Conservation (phyloP, 306 rosid species). For the Citrullus amarus region DNA sequence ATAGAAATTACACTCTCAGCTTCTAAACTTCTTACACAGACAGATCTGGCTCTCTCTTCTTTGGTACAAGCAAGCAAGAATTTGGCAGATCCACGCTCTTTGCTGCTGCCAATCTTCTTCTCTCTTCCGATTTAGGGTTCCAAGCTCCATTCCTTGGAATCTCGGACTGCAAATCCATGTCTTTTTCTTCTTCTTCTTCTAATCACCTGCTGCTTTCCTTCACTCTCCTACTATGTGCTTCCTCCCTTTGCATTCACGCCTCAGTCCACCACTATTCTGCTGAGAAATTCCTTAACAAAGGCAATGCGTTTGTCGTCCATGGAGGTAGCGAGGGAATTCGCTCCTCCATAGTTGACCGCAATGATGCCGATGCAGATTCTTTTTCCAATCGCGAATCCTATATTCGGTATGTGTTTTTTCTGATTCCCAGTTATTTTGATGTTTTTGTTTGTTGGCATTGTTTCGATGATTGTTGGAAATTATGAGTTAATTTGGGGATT, state of each 20-base stretch:
- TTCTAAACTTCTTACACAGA: neutral
- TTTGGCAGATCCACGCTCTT: constrained; percentile 13
- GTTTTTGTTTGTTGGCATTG: neutral
- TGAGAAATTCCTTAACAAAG: constrained; percentile 50
- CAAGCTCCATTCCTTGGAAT: neutral
- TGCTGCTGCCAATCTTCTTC: neutral
- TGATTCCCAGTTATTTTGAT: neutral
- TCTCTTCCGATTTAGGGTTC: constrained; percentile 7
- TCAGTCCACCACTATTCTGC: constrained; percentile 64
- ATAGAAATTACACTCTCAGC: neutral
- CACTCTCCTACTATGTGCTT: constrained; percentile 19
- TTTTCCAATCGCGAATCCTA: constrained; percentile 43
- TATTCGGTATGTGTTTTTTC: constrained; percentile 35
- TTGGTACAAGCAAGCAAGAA: neutral
- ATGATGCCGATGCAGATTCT: constrained; percentile 21
- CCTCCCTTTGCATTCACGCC: constrained; percentile 35
- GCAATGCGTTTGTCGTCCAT: constrained; percentile 83
- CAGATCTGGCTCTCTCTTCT: neutral
- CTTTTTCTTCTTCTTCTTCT: constrained; percentile 7
- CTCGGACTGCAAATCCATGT: constrained; percentile 20
- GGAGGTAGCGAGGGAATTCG: constrained; percentile 98
- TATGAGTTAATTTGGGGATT: neutral
- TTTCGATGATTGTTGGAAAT: neutral
- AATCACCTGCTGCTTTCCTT: constrained; percentile 15
- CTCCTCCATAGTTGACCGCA: constrained; percentile 35